phyloP scores from a whole-genome alignment of 2,329 filamentous ascomycete genomes.

The Fusarium sp. region DNA sequence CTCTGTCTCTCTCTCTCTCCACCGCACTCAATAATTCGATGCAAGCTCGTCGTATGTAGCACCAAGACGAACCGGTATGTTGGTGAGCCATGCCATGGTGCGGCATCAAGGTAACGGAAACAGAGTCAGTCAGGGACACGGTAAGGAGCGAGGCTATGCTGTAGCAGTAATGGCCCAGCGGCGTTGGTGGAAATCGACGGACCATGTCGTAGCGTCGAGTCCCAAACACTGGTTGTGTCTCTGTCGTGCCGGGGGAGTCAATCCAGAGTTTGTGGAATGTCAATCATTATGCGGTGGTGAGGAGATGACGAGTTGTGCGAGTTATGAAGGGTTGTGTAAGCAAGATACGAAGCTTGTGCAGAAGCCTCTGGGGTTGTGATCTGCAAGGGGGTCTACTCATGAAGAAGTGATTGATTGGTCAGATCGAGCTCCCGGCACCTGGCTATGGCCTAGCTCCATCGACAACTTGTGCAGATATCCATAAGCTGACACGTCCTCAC shows the following conservation, averaged over 20 bases:
- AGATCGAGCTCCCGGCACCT: not conserved
- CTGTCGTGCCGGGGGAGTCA: conserved; percentile 44
- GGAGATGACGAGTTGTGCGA: conserved; percentile 26
- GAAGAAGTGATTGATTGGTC: conserved; percentile 32
- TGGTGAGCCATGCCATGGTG: conserved; percentile 21
- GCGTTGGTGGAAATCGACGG: conserved; percentile 35
- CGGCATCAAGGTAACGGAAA: conserved; percentile 15
- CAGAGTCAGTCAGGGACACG: conserved; percentile 25
- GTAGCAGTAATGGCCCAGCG: conserved; percentile 17
- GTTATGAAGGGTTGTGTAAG: conserved; percentile 26
- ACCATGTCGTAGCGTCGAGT: conserved; percentile 41
- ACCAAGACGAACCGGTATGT: conserved; percentile 19
- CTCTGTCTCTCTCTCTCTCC: not conserved
- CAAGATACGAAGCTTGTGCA: not conserved
- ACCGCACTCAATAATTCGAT: not conserved
- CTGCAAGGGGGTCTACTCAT: conserved; percentile 22
- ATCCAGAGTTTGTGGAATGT: conserved; percentile 32
- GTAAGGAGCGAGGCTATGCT: conserved; percentile 7
- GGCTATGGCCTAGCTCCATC: conserved; percentile 1
- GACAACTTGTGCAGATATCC: not conserved
- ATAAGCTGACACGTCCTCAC: conserved; percentile 19
- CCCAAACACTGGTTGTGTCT: conserved; percentile 44
- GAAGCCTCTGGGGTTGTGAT: not conserved
- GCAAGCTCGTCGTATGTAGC: not conserved
- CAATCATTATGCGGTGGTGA: conserved; percentile 18